Conservation (phyloP, 495 filamentous ascomycete species). For the Penicillium manginii region DNA sequence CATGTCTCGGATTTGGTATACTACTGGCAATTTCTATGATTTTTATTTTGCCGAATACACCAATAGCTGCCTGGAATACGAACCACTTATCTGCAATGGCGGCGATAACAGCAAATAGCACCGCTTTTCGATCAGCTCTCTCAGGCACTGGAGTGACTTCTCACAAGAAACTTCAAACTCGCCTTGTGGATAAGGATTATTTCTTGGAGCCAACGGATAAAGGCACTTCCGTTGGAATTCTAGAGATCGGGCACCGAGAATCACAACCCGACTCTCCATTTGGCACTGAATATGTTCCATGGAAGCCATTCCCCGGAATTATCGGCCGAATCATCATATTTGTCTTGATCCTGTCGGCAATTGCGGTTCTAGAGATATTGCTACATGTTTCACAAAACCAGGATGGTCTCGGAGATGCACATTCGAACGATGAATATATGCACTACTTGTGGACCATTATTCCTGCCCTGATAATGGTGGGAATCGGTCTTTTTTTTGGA, state of each 20-base stretch:
- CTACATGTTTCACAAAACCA: constrained; percentile 14
- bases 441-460: constrained; percentile 22
- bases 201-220: not conserved
- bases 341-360: not conserved
- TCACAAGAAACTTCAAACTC: not conserved
- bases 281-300: not conserved
- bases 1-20: constrained; percentile 1
- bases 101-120: constrained; percentile 13
- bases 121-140: constrained; percentile 1
- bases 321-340: constrained; percentile 10
- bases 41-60: not conserved
- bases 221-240: constrained; percentile 1
- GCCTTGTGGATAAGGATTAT: not conserved
- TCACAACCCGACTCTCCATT: not conserved
- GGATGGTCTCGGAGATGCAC: constrained; percentile 13
- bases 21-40: constrained; percentile 3
- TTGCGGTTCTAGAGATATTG: constrained; percentile 13
- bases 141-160: constrained; percentile 1
- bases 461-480: constrained; percentile 14
- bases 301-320: constrained; percentile 19
- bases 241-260: not conserved
- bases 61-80: constrained; percentile 7
- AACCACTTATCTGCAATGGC: constrained; percentile 11
- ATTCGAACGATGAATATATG: not conserved
- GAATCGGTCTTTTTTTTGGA: constrained; percentile 5